Base-by-base conservation (phyloP, 495 filamentous ascomycete genomes). In the Patellaria atrata region DNA sequence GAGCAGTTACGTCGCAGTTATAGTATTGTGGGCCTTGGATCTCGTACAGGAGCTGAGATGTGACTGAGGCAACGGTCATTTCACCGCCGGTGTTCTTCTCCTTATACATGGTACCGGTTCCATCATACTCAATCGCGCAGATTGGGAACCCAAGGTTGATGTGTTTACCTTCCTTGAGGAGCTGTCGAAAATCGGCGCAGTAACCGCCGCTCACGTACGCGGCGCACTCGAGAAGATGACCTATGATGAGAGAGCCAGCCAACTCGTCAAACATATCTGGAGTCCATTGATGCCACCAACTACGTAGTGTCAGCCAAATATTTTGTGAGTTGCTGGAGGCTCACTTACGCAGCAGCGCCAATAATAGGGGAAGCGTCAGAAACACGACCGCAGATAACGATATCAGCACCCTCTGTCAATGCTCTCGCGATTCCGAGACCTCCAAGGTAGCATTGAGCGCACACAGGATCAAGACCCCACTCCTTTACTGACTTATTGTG, bases 1-100 rank as follows among this genome's bases (percentile, higher is more conserved):
- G 34, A 4, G 58, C 58, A 7, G 51, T 53, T 12, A 60, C 57
- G 21, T 56, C 52, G 12, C 47, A 47, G 30, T 51, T 51, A 33
- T 48, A 47, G 41, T 54, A 56, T 4, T 39, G 41, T 6, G 44
- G 41, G 1, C 51, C 53, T 33, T 56, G 53, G 25, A 56, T 51
- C 35, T 56, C 53, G 37, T 56, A 56, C 7, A 56, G 43, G 3
- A 56, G 38, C 30, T 56, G 53, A 3, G 40, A 43, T 3, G 30
- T 33, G 10, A 47, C 40, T 14, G 50, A 41, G 6, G 33, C 47
- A 17, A 45, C 40, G 5, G 30, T 53, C 6, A 55, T 22, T 5
- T 22, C 16, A 7, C 45, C 45, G 23, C 35, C 30, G 7, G 30
- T 45, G 31, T 27, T 27, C n/a, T 35, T 12, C 29, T 39, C 26